Conservation (phyloP, 352 stramenopile species). For the Globisporangium nunn region DNA sequence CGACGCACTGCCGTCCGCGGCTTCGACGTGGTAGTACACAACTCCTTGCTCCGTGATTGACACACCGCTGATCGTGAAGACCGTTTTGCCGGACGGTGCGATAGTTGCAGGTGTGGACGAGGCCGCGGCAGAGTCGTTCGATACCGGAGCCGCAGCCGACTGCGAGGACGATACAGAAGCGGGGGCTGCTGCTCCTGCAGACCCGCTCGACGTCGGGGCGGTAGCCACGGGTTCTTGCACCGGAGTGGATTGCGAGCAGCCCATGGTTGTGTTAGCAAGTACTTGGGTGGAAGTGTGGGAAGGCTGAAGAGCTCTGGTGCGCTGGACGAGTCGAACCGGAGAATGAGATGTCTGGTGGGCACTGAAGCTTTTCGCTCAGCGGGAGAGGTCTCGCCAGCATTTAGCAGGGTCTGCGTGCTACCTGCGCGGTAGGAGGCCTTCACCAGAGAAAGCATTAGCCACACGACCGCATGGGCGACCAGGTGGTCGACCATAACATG, state of each 20-base stretch:
- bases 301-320: not conserved
- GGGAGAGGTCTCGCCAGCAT: not conserved
- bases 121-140: slow-evolving; percentile 1
- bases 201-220: slow-evolving; percentile 17
- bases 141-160: slow-evolving; percentile 7
- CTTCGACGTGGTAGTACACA: slow-evolving; percentile 64
- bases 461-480: not conserved
- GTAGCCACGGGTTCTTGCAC: slow-evolving; percentile 27
- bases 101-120: not conserved
- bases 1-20: slow-evolving; percentile 19
- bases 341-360: not conserved
- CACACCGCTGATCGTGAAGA: slow-evolving; percentile 42
- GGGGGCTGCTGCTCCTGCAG: slow-evolving; percentile 1
- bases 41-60: slow-evolving; percentile 58
- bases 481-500: not conserved
- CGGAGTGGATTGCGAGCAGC: slow-evolving; percentile 66
- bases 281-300: slow-evolving; percentile 11
- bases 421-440: not conserved
- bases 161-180: slow-evolving; percentile 12
- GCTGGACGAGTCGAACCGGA: not conserved
- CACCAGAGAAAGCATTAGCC: not conserved
- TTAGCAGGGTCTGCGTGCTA: too few species aligned
- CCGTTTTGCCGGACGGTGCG: slow-evolving; percentile 13
- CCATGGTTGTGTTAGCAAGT: slow-evolving; percentile 30
- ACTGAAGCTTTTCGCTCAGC: not conserved